Conservation (phyloP, 805 yeast genomes). For the Hanseniaspora mollemarum region DNA sequence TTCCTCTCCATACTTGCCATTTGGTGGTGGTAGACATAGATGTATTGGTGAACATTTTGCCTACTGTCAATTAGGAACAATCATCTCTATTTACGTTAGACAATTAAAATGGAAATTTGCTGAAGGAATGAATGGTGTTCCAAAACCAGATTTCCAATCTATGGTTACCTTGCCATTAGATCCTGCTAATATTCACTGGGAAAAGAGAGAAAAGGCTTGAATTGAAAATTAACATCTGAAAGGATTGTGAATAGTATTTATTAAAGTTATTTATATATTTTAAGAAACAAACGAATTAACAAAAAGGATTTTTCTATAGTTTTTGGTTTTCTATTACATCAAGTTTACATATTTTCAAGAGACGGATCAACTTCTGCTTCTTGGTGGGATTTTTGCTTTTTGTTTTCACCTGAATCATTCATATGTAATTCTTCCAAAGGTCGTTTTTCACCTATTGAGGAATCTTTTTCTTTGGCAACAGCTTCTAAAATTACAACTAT, state of each 20-base stretch:
- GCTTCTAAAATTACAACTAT: too few species aligned
- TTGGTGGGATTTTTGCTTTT: background rate
- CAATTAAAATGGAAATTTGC: conserved; percentile 66
- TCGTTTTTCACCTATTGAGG: background rate
- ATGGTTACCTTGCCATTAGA: conserved; percentile 86
- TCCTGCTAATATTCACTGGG: conserved; percentile 65
- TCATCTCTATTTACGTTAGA: conserved; percentile 63
- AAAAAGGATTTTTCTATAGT: background rate
- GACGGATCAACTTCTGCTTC: conserved; percentile 12
- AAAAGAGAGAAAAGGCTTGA: conserved; percentile 39
- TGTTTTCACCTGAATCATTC: background rate
- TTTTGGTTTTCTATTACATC: background rate
- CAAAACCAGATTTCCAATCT: conserved; percentile 65
- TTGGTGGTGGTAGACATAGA: conserved; percentile 99
- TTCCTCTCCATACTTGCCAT: conserved; percentile 87
- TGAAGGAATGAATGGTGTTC: conserved; percentile 38
- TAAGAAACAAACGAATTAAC: background rate
- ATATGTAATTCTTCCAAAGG: background rate
- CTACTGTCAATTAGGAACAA: conserved; percentile 78
- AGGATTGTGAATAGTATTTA: background rate
- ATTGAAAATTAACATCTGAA: background rate
- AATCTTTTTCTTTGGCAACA: background rate
- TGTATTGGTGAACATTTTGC: conserved; percentile 99
- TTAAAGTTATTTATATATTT: background rate
- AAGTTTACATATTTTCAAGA: conserved; percentile 1